Percentiles rank a stretch among this genome's conserved stretches.
Evolutionary conservation across 345 rosid genomes (phyloP).

Genomic region (Kandelia obovata): DNA sequence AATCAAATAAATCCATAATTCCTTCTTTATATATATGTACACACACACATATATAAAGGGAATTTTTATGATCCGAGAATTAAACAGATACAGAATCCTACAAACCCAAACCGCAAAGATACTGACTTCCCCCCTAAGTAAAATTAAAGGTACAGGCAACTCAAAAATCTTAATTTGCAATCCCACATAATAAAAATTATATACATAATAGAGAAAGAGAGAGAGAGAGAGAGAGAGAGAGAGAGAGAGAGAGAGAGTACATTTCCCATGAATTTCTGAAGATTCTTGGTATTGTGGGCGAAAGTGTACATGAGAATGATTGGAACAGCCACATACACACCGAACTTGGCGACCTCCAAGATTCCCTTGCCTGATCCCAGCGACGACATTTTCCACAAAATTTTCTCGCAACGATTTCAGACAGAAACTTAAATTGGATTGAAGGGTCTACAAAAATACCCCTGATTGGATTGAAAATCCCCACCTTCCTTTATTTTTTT

Average conservation of each 20-base stretch:
- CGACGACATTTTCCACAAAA: conserved; percentile 45
- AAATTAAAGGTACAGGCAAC: too few species aligned
- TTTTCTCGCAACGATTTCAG: background rate
- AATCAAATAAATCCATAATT: too few species aligned
- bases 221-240: background rate
- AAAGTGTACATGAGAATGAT: conserved; percentile 71
- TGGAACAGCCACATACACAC: conserved; percentile 66
- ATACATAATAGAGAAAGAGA: background rate
- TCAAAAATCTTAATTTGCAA: too few species aligned
- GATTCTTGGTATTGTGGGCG: conserved; percentile 73
- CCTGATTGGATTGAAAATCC: background rate
- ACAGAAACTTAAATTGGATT: too few species aligned
- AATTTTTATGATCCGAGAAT: too few species aligned
- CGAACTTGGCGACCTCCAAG: conserved; percentile 80
- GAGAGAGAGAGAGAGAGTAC: conserved; percentile 32
- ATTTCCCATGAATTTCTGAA: conserved; percentile 83
- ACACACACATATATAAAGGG: too few species aligned
- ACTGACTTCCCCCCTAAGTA: too few species aligned
- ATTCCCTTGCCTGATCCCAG: conserved; percentile 72
- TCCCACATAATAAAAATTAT: background rate
- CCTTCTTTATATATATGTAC: too few species aligned
- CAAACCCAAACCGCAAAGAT: too few species aligned
- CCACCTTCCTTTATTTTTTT: too few species aligned
- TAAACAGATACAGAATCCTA: too few species aligned
- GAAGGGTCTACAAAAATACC: too few species aligned